These are phyloP conservation scores for Sporisorium graminicola DNA, from an alignment of 1,284 basidiomycete genomes.

Conservation along the genomic window DNA sequence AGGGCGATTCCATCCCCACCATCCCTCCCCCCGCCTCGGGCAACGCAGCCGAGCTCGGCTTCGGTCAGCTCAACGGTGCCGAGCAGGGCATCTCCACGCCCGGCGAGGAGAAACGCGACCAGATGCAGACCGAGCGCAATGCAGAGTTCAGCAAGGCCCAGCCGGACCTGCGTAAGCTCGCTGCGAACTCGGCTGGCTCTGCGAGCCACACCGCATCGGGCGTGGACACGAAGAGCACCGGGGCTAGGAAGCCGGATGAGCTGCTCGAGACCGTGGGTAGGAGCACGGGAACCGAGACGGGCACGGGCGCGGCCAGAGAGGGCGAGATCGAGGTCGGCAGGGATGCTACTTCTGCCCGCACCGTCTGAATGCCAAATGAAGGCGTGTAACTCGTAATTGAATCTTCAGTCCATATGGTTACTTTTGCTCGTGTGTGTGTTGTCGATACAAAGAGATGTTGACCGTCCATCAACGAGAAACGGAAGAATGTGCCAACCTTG, in stretches of 20 bases:
- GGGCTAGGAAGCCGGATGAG: too few relatives aligned
- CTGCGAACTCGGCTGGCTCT: slow-evolving; percentile 15
- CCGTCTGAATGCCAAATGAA: slow-evolving; percentile 6
- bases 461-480: background rate
- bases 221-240: too few relatives aligned
- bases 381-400: background rate
- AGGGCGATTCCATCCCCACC: slow-evolving; percentile 33
- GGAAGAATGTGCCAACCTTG: slow-evolving; percentile 1
- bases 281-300: slow-evolving; percentile 36
- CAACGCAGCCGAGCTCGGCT: slow-evolving; percentile 12
- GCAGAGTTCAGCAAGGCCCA: slow-evolving; percentile 28
- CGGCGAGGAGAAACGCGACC: slow-evolving; percentile 31
- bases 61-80: slow-evolving; percentile 48
- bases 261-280: slow-evolving; percentile 24
- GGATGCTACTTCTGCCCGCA: slow-evolving; percentile 26
- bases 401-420: background rate
- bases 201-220: slow-evolving; percentile 18
- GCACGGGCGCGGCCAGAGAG: slow-evolving; percentile 15
- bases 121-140: slow-evolving; percentile 38
- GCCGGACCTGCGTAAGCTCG: slow-evolving; percentile 31
- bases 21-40: background rate
- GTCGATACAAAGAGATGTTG: too few relatives aligned
- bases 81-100: slow-evolving; percentile 45
- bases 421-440: background rate
- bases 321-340: slow-evolving; percentile 31